Percentiles rank a stretch among this genome's conserved stretches.
These are phyloP conservation scores for Turnera subulata DNA, from an alignment of 345 rosid species.

Conservation along the genomic window DNA sequence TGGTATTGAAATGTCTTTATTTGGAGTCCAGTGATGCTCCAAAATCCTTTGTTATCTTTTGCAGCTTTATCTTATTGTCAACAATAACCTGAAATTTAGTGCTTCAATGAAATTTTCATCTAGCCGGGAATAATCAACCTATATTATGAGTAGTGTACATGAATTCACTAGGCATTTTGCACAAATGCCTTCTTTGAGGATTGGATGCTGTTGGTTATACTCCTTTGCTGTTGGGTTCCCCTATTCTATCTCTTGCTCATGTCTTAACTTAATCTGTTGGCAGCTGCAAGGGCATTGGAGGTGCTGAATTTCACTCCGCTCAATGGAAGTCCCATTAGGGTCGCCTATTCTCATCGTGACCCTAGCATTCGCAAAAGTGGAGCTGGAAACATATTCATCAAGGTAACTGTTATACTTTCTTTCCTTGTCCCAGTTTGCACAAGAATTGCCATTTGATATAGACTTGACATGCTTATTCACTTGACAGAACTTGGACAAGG, in stretches of 20 bases:
- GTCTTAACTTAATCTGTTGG: conserved; percentile 1
- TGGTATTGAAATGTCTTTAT: no score
- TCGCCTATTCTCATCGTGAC: conserved; percentile 85
- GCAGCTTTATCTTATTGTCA: no score
- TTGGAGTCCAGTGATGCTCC: no score
- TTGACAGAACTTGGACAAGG: conserved; percentile 79
- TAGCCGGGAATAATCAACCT: no score
- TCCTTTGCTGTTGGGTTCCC: not conserved
- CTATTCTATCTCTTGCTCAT: not conserved
- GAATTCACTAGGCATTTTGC: no score
- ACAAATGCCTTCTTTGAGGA: no score
- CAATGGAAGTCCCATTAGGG: conserved; percentile 70
- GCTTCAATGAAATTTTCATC: not conserved
- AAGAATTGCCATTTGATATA: no score
- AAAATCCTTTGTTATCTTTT: no score
- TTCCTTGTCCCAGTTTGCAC: no score
- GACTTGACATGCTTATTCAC: not conserved
- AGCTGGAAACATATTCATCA: conserved; percentile 87
- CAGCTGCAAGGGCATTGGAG: conserved; percentile 90
- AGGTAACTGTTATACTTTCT: conserved; percentile 37
- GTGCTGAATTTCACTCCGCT: conserved; percentile 68
- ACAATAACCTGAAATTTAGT: no score
- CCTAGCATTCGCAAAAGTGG: conserved; percentile 82
- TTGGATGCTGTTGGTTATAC: no score
- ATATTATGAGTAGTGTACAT: no score